phyloP scores from a whole-genome alignment of 2,329 filamentous ascomycete species.

The Fusarium goolgardi region DNA sequence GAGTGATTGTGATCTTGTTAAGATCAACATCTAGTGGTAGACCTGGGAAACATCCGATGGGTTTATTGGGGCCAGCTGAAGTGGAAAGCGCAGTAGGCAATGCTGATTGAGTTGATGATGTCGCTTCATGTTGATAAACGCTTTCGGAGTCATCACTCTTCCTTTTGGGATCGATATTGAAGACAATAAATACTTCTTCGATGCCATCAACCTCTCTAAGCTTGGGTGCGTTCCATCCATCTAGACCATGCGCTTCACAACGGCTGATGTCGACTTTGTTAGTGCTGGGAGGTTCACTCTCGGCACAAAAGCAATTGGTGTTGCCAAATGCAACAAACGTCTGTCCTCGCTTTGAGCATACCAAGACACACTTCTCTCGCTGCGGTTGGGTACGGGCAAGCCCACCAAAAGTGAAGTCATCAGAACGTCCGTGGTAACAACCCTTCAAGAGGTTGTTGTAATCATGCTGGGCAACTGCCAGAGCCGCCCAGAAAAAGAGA shows the following conservation, averaged over 20 bases:
- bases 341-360: background rate
- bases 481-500: conserved; percentile 18
- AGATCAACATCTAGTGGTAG: background rate
- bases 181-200: background rate
- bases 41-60: background rate
- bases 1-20: background rate
- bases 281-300: background rate
- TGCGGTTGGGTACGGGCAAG: background rate
- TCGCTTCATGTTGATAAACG: background rate
- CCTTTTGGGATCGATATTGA: background rate
- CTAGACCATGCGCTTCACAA: background rate
- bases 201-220: background rate
- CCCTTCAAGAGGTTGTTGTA: background rate
- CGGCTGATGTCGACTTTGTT: background rate
- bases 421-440: background rate
- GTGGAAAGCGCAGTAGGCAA: background rate
- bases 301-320: background rate
- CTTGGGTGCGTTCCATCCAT: background rate
- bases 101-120: background rate
- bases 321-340: background rate
- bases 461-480: conserved; percentile 11
- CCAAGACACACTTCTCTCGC: background rate
- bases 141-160: background rate
- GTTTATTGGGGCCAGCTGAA: background rate
- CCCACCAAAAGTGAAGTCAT: background rate